A percentile compares a stretch with the other conserved stretches of the same genome.
Conservation (phyloP, 257 asterid species). For the Petunia secreta region DNA sequence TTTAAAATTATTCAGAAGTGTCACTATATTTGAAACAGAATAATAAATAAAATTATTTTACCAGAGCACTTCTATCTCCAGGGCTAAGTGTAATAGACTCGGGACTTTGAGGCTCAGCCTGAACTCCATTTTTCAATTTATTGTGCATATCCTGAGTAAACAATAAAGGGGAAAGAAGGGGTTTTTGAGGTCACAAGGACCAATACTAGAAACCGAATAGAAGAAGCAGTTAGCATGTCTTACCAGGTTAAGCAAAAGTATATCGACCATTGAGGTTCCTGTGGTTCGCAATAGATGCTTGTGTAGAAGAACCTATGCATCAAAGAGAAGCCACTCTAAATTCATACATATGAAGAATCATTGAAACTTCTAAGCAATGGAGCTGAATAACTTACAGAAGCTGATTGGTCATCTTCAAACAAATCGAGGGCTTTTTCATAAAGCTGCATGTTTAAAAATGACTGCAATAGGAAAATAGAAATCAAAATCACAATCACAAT, state of each 20-base stretch:
- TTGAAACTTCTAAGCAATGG: slow-evolving; percentile 24
- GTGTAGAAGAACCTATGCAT: slow-evolving; percentile 70
- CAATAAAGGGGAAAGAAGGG: neutral
- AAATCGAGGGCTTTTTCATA: slow-evolving; percentile 91
- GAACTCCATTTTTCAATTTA: slow-evolving; percentile 78
- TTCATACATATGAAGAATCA: neutral
- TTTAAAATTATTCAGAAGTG: neutral
- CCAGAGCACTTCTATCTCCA: slow-evolving; percentile 75
- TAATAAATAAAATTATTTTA: slow-evolving; percentile 36
- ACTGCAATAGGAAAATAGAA: slow-evolving; percentile 45
- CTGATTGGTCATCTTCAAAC: slow-evolving; percentile 89
- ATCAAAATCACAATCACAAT: slow-evolving; percentile 25
- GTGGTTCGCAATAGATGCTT: slow-evolving; percentile 87
- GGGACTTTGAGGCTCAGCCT: slow-evolving; percentile 60
- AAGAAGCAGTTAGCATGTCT: slow-evolving; percentile 29
- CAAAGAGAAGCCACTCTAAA: slow-evolving; percentile 18
- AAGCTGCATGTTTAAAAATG: slow-evolving; percentile 79
- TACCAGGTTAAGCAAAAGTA: slow-evolving; percentile 80
- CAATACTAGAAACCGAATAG: slow-evolving; percentile 23
- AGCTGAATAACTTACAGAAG: slow-evolving; percentile 62
- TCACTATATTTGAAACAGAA: neutral
- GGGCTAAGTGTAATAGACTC: slow-evolving; percentile 57
- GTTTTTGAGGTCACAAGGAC: slow-evolving; percentile 18
- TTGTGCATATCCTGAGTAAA: slow-evolving; percentile 66
- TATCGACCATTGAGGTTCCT: slow-evolving; percentile 75